Base-by-base conservation (phyloP, 176 grass and related monocot genomes). In the Bonia amplexicaulis region DNA sequence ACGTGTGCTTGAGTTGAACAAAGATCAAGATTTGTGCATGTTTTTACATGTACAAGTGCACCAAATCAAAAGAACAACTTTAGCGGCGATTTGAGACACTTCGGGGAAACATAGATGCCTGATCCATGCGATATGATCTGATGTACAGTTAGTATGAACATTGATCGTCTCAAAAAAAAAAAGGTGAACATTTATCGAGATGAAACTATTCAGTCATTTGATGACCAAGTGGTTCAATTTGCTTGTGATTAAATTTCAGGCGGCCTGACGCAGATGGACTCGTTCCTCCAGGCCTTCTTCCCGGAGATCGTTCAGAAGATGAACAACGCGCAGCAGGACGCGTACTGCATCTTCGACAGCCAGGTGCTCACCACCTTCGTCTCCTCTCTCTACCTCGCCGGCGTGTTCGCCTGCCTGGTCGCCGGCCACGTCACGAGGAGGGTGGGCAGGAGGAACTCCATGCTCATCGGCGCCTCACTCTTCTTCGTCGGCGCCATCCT, bases 331-430 rank as follows among this genome's bases (percentile, higher is more conserved):
- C 11, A 88, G 79, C 89, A 87, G 73, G 85, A 95, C 66, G 89
- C 77, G 53, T 97, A 91, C 82, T 97, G 95, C 87, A 80, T 90
- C 76, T 97, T 90, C 71, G 76, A 97, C 77, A 92, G 90, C 76
- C 90, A 91, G 49, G 23, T 88, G 11, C 87, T 98, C 2, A 98
- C 93, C 6, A 88, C 91, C 17, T 98, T 98, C 75, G 94, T 92
- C 4, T 98, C 95, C 2, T 98, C 95, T 1, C 87, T 98, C 8
- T 98, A 95, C 82, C 74, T 98, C 20, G 91, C 95, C 19, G 95
- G 85, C 44, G 54, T 95, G 51, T 71, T 86, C 7, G 85, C 95
- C 12, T 95, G 90, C 47, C 84, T 97, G 2, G 68, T 86, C 9
- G 91, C 95, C 12, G 83, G 93, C 35, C 66, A 94, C 49, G 76